Conservation (phyloP, 306 rosid genomes). For the Medicago ruthenica region DNA sequence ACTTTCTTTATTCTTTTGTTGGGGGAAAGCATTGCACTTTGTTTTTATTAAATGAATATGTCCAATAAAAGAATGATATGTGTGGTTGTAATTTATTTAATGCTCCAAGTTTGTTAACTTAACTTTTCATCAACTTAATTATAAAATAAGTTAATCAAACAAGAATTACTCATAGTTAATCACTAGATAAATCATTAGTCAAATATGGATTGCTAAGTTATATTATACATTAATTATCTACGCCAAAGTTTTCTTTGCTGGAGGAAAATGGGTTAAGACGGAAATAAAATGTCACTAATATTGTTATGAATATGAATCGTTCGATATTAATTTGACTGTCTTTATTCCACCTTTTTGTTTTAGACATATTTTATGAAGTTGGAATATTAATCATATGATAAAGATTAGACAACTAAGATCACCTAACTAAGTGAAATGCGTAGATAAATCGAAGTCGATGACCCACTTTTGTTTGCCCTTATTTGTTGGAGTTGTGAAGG, state of each 20-base stretch:
- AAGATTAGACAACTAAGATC: too few relatives aligned
- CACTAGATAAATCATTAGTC: constrained; percentile 42
- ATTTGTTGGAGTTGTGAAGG: constrained; percentile 46
- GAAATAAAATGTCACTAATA: not conserved
- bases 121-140: constrained; percentile 10
- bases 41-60: constrained; percentile 7
- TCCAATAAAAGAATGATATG: constrained; percentile 3
- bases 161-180: constrained; percentile 12
- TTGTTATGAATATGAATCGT: not conserved
- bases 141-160: not conserved
- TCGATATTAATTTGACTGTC: too few relatives aligned
- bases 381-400: too few relatives aligned
- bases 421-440: not conserved
- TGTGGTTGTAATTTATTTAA: constrained; percentile 1
- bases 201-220: constrained; percentile 47
- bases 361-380: too few relatives aligned
- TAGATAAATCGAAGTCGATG: not conserved
- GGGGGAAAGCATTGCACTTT: constrained; percentile 36
- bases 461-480: constrained; percentile 38
- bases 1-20: constrained; percentile 44
- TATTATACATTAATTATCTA: constrained; percentile 24
- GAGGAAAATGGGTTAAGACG: constrained; percentile 5
- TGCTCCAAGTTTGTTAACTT: constrained; percentile 16
- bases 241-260: constrained; percentile 21
- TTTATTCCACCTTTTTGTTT: too few relatives aligned